Base-by-base conservation (phyloP, 2,329 filamentous ascomycete genomes). In the Microascus cirrosus region DNA sequence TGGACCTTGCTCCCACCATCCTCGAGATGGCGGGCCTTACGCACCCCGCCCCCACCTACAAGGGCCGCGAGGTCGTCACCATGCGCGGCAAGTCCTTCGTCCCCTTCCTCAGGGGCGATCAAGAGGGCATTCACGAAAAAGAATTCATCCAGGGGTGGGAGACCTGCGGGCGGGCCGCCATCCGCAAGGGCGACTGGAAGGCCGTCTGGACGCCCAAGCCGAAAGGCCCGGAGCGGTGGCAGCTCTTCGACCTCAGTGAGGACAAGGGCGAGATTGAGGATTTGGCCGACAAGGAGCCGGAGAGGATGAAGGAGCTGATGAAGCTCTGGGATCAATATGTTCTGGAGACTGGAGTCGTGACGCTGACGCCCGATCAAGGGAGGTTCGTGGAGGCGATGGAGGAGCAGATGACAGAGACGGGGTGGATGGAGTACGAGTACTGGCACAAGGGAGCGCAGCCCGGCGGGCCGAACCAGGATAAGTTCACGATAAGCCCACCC, bases 1-100 rank as follows among this genome's bases (percentile, higher is more conserved):
- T 77, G 74, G 74, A 77, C 57, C 69, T 77, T 13, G 6, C 70
- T 1, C 74, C 73, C 0, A 73, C 74, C 1, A 70, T 75, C 28
- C 67, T 75, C 28, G 72, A 75, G n/a, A 71, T 75, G 67, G 73
- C 73, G 5, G 71, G 71, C 34, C 63, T 74, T 28, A 63, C 69
- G 25, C 79, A 82, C 13, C 63, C 64, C 1, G 54, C 28, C 13
- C 32, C 55, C 0, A 65, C 59, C 1, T 77, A 71, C 61, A 65
- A 68, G 22, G 77, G 73, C 2, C 73, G 77, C 2, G 71, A 77
- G 53, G 67, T 83, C 10, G 78, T 79, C 3, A 64, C 69, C 2
- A 74, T 81, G 69, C 75, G 79, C 8, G 79, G 78, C 2, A 61
- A 59, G 10, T 63, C 62, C 2, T 66, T 62, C 63, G 59, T 62